These are phyloP conservation scores for Sisymbrium altissimum DNA, from an alignment of 345 rosid genomes.

Conservation along the genomic window DNA sequence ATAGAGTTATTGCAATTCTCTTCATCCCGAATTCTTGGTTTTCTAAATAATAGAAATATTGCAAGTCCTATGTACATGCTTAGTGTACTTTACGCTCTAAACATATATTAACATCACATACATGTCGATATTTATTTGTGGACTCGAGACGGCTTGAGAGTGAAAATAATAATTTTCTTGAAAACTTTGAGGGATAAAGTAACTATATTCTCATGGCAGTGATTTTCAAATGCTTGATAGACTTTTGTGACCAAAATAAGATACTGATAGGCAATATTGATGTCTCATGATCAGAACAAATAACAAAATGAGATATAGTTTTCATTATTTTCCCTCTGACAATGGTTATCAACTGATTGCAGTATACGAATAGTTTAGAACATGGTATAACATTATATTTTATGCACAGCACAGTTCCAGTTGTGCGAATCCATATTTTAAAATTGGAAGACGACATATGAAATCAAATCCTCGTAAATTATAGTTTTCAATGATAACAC, in stretches of 20 bases:
- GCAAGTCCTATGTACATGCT: background rate
- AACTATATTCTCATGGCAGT: slow-evolving; percentile 4
- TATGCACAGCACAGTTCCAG: background rate
- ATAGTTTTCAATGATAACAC: background rate
- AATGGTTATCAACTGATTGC: no score
- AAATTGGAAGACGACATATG: background rate
- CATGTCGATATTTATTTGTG: background rate
- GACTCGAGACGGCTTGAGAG: background rate
- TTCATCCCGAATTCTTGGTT: background rate
- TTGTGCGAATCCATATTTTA: background rate
- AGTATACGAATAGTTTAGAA: no score
- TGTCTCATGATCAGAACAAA: background rate
- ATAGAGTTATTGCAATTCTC: background rate
- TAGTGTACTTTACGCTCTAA: background rate
- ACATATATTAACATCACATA: background rate
- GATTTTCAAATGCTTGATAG: slow-evolving; percentile 11
- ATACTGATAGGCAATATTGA: slow-evolving; percentile 16
- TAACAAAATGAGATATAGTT: background rate
- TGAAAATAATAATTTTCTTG: background rate
- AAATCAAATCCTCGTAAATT: background rate
- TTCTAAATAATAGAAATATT: background rate
- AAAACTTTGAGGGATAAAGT: background rate
- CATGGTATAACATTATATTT: background rate
- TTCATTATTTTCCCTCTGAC: no score
- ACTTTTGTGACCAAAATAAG: slow-evolving; percentile 21